Percentiles rank a stretch among this genome's conserved stretches.
These are phyloP conservation scores for Russula sp. DNA, from an alignment of 768 basidiomycete genomes.

Conservation along the genomic window DNA sequence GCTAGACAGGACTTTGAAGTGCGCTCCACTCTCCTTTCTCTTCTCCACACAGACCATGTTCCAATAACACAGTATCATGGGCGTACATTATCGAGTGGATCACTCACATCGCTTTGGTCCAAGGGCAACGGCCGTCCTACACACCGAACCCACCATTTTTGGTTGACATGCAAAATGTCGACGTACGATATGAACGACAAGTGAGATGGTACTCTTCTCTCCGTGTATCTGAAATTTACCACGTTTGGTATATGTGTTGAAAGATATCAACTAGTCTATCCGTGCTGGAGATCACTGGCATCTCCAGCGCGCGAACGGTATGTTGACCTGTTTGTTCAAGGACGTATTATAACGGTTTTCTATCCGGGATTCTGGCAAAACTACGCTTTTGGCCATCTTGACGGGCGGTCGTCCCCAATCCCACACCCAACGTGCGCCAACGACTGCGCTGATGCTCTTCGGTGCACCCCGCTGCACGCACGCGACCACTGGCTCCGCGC, in stretches of 20 bases:
- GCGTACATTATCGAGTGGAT: conserved; percentile 62
- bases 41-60: conserved; percentile 49
- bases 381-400: conserved; percentile 84
- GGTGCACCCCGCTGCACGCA: no score
- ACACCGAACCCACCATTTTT: conserved; percentile 35
- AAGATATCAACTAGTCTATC: conserved; percentile 76
- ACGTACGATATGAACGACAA: conserved; percentile 53
- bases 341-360: neutral
- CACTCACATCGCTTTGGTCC: conserved; percentile 54
- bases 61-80: conserved; percentile 47
- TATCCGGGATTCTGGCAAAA: conserved; percentile 82
- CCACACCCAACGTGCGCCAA: no score
- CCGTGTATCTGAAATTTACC: neutral
- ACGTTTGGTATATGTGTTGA: conserved; percentile 48
- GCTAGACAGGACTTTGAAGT: conserved; percentile 69
- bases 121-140: conserved; percentile 20
- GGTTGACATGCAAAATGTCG: conserved; percentile 57
- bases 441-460: no score
- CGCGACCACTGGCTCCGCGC: conserved; percentile 61
- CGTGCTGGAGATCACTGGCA: conserved; percentile 82
- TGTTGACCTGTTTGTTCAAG: neutral
- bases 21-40: conserved; percentile 45
- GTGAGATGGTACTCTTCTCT: neutral
- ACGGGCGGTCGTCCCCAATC: conserved; percentile 96
- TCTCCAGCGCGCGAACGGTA: conserved; percentile 83